Base-by-base conservation (phyloP, 2,329 filamentous ascomycete genomes). In the Aspergillus proliferans region DNA sequence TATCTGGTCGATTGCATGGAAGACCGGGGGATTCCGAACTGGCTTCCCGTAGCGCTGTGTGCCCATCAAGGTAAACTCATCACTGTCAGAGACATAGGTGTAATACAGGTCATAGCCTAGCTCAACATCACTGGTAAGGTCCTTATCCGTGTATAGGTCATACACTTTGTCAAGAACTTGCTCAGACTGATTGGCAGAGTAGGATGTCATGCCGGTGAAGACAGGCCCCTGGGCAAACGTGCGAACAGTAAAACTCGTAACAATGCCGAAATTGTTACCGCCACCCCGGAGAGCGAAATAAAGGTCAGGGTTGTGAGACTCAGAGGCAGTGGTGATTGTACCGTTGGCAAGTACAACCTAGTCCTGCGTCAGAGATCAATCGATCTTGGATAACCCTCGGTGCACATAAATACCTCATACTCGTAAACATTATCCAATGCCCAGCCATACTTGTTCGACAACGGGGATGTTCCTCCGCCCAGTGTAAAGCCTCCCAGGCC, bases 201-300 rank as follows among this genome's bases (percentile, higher is more conserved):
- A 49, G 8, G 41, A 45, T 9, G 44, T 42, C 3, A 15, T 18
- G 26, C 33, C 46, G 8, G 47, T 49, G 21, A 41, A 52, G 15
- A 52, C 45, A 15, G 33, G 39, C 6, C 45, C 47, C 24, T 24
- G 19, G 24, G 42, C 18, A 15, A 44, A 22, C 3, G 22, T 44
- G 6, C 22, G 22, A 7, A 44, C 18, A 28, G 19, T 44, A 28
- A 44, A 44, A 2, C 8, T 21, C 4, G 65, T 69, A 22, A 73
- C 62, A 49, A 73, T 67, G 15, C 70, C 72, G 47, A 72, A 73
- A 18, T 71, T 66, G 43, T 66, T 66, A 6, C 66, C 72, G 3
- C 71, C 72, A 3, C 72, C 72, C 14, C 65, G 67, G 4, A 73
- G 51, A 1, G 68, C 72, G 52, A 69, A 74, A 47, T 72, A 69